These are phyloP conservation scores for Boletus subparvulus DNA, from an alignment of 768 basidiomycete genomes.

Conservation along the genomic window DNA sequence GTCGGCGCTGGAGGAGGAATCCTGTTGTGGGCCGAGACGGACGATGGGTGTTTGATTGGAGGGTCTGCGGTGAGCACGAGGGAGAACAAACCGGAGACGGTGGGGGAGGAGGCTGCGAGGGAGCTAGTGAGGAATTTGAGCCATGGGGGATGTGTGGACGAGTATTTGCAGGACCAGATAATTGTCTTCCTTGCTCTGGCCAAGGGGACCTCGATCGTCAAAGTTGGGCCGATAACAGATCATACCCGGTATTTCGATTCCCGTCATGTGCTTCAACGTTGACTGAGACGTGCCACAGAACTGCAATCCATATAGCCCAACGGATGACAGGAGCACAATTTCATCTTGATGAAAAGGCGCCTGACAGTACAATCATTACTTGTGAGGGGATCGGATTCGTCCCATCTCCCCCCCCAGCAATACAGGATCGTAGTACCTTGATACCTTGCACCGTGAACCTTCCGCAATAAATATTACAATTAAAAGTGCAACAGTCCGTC, in stretches of 20 bases:
- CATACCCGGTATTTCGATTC: constrained; percentile 57
- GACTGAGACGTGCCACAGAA: constrained; percentile 29
- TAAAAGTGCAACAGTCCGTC: constrained; percentile 15
- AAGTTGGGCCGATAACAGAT: constrained; percentile 55
- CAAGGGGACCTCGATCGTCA: constrained; percentile 57
- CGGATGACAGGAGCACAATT: constrained; percentile 69
- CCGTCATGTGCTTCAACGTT: background rate
- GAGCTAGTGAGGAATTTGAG: constrained; percentile 57
- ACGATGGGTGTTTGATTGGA: constrained; percentile 62
- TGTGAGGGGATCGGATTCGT: constrained; percentile 67
- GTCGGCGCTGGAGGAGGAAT: constrained; percentile 72
- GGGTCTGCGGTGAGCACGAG: constrained; percentile 66
- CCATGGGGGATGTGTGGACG: constrained; percentile 74
- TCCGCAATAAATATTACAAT: constrained; percentile 22
- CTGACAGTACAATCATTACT: constrained; percentile 45
- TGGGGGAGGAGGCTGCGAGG: constrained; percentile 62
- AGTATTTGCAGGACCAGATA: constrained; percentile 70
- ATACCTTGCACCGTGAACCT: constrained; percentile 2
- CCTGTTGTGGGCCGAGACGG: constrained; percentile 72
- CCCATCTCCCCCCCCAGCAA: constrained; percentile 11
- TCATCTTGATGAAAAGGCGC: constrained; percentile 43
- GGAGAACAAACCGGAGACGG: constrained; percentile 40
- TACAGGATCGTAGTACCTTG: background rate
- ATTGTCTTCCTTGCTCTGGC: constrained; percentile 77
- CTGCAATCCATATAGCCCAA: constrained; percentile 75